Conservation (phyloP, 805 yeast species). For the Wickerhamomyces sydowiorum region DNA sequence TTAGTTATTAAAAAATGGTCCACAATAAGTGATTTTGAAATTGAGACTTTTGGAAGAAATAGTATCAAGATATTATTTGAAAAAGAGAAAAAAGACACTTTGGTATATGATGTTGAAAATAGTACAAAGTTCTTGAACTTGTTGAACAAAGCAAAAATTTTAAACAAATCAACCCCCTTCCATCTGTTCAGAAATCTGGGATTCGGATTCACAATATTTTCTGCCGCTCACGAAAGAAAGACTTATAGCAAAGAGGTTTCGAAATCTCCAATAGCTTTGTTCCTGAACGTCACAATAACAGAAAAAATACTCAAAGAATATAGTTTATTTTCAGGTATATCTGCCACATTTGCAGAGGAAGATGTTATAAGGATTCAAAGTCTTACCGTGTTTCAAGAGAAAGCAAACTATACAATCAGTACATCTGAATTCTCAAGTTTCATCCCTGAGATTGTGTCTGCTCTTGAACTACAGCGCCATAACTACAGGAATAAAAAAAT, state of each 20-base stretch:
- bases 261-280: constrained; percentile 59
- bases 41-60: constrained; percentile 33
- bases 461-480: constrained; percentile 16
- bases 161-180: constrained; percentile 78
- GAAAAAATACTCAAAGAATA: constrained; percentile 28
- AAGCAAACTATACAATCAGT: constrained; percentile 21
- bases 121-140: constrained; percentile 43
- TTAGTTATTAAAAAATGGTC: constrained; percentile 69
- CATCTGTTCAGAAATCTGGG: constrained; percentile 62
- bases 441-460: constrained; percentile 33
- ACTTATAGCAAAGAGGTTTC: constrained; percentile 48
- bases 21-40: constrained; percentile 48
- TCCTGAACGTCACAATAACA: constrained; percentile 52
- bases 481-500: constrained; percentile 5
- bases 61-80: constrained; percentile 25
- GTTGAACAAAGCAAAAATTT: constrained; percentile 61
- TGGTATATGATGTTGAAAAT: constrained; percentile 23
- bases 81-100: constrained; percentile 12
- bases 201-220: constrained; percentile 40
- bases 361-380: constrained; percentile 19
- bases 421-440: constrained; percentile 28
- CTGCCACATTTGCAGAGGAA: constrained; percentile 36
- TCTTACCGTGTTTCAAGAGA: constrained; percentile 18
- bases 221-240: constrained; percentile 62
- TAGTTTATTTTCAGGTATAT: constrained; percentile 41